Conservation (phyloP, 345 rosid genomes). For the Zanthoxylum bungeanum region DNA sequence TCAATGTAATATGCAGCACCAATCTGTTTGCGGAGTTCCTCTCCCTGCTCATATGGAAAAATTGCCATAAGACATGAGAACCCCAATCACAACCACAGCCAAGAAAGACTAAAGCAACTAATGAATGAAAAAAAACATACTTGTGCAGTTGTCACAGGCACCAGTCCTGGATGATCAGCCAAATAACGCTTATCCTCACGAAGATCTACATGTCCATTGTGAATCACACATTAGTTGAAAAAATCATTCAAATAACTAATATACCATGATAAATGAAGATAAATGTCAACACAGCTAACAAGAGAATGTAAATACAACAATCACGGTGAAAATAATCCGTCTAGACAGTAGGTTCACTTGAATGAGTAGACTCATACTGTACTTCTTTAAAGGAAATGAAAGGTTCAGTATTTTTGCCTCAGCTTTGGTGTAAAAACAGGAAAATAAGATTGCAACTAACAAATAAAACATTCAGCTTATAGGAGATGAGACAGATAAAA, state of each 20-base stretch:
- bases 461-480: background rate
- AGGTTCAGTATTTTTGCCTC: background rate
- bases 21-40: slow-evolving; percentile 89
- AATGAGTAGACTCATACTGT: background rate
- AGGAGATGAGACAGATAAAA: background rate
- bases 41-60: slow-evolving; percentile 54
- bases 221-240: slow-evolving; percentile 18
- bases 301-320: background rate
- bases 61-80: slow-evolving; percentile 1
- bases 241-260: slow-evolving; percentile 14
- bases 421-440: background rate
- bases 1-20: slow-evolving; percentile 91
- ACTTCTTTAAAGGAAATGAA: slow-evolving; percentile 1
- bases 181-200: slow-evolving; percentile 93
- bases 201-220: slow-evolving; percentile 60
- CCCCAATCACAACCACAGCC: background rate
- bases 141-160: slow-evolving; percentile 90
- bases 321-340: background rate
- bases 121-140: slow-evolving; percentile 34
- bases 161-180: slow-evolving; percentile 93
- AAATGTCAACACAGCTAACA: background rate
- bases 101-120: background rate
- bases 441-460: background rate
- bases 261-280: background rate
- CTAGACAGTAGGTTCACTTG: background rate